Evolutionary conservation across 1,284 basidiomycete species (phyloP), one percentile per base, ranked within the genome.

Genomic region (Ceratobasidium theobromae): DNA sequence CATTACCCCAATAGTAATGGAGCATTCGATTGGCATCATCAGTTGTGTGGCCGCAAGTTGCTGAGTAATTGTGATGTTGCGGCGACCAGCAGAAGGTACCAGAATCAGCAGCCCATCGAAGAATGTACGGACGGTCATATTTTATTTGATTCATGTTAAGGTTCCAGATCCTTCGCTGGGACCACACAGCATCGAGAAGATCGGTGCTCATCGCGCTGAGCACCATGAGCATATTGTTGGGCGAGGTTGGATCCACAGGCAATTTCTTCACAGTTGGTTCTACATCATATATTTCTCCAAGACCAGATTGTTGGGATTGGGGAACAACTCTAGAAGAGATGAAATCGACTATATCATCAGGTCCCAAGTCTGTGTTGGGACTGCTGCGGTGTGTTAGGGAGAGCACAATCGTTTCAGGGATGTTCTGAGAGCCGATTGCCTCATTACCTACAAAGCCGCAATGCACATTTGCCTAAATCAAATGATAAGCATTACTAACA

Each of bases 331-430:
- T 58, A n/a, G 33, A 58, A 9, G 55, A 32, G 18, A 58, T 27
- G 43, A 46, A 48, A 23, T 58, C 41, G 25, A 46, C 27, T 43
- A 58, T 48, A 23, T 58, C 55, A 27, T 58, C 55, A 2, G 41
- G 43, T 5, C 55, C 55, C 5, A 58, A 8, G 30, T 58, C 55
- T 1, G 21, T 25, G 35, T 58, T 58, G 4, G 2, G 4, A 35
- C 16, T 28, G 28, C 40, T 40, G 9, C 23, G 40, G 21, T 58
- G 23, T 3, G 43, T 33, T 18, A 25, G 18, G 23, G 43, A 12
- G 41, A 58, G 48, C 9, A 28, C 32, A 11, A 58, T 12, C 14
- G 32, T 48, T 40, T 58, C 55, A 1, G 55, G 55, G 21, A 58
- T 28, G 8, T 28, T 16, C 16, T 41, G 28, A 2, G 41, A 46